These are phyloP conservation scores for Silene noctiflora DNA, from an alignment of 179 eudicot genomes.

Conservation along the genomic window DNA sequence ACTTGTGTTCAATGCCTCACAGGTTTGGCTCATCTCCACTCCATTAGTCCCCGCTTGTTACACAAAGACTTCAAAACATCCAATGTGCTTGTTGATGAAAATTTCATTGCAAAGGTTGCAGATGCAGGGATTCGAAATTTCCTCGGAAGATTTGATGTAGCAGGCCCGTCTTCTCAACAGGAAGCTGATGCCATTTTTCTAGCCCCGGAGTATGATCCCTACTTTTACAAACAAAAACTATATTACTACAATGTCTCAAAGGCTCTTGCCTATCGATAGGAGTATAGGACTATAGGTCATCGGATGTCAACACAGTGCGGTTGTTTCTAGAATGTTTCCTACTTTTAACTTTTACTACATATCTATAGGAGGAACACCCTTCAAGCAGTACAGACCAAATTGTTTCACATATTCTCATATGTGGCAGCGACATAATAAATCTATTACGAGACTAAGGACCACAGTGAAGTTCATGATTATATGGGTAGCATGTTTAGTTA, in stretches of 20 bases:
- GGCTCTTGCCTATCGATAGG: no score
- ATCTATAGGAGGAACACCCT: no score
- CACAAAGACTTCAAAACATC: constrained; percentile 97
- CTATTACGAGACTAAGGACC: no score
- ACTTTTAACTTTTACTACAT: no score
- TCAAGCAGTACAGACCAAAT: no score
- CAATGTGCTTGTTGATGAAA: constrained; percentile 96
- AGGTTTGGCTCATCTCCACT: constrained; percentile 94
- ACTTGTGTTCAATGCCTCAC: constrained; percentile 25
- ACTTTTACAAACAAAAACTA: neutral
- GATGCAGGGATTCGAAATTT: constrained; percentile 93
- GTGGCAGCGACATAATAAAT: no score
- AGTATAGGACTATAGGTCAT: no score
- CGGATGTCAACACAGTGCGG: no score
- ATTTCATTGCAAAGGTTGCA: constrained; percentile 92
- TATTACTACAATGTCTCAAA: no score
- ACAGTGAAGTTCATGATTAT: neutral
- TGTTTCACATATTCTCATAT: no score
- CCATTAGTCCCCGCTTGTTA: constrained; percentile 84
- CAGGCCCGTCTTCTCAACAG: constrained; percentile 74
- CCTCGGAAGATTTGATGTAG: constrained; percentile 67
- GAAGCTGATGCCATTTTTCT: constrained; percentile 74
- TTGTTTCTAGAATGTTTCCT: no score
- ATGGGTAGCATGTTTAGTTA: no score
- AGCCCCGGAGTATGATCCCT: constrained; percentile 78